Evolutionary conservation across 2,329 filamentous ascomycete genomes (phyloP).

Genomic region (Alternaria burnsii): DNA sequence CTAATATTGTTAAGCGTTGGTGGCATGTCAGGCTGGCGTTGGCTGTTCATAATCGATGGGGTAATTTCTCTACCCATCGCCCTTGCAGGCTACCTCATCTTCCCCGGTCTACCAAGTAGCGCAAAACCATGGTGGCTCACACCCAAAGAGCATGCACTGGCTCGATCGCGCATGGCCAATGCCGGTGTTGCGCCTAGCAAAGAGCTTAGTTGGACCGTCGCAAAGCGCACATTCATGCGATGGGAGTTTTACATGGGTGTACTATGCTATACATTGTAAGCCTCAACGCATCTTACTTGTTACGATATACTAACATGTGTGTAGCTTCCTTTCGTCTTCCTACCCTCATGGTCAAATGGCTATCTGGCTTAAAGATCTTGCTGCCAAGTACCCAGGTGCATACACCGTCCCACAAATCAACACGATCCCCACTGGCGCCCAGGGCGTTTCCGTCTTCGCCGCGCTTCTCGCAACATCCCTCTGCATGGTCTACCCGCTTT

Average conservation of each 20-base stretch:
- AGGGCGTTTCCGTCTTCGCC: slow-evolving; percentile 59
- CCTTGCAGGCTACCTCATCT: slow-evolving; percentile 63
- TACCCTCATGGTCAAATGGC: slow-evolving; percentile 62
- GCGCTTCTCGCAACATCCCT: slow-evolving; percentile 62
- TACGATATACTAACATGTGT: background rate
- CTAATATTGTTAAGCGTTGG: slow-evolving; percentile 31
- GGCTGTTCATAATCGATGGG: slow-evolving; percentile 67
- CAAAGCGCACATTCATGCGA: slow-evolving; percentile 57
- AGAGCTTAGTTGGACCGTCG: slow-evolving; percentile 55
- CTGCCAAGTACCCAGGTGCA: slow-evolving; percentile 38
- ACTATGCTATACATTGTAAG: slow-evolving; percentile 58
- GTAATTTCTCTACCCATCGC: slow-evolving; percentile 66
- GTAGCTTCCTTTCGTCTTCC: slow-evolving; percentile 44
- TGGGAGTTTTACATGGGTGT: slow-evolving; percentile 64
- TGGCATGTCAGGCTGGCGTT: slow-evolving; percentile 60
- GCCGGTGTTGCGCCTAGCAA: slow-evolving; percentile 50
- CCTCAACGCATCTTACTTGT: background rate
- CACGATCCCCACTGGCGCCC: slow-evolving; percentile 59
- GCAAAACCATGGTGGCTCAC: slow-evolving; percentile 61
- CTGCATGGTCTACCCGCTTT: slow-evolving; percentile 61
- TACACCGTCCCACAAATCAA: slow-evolving; percentile 61
- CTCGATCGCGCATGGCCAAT: slow-evolving; percentile 39
- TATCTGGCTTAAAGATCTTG: slow-evolving; percentile 62
- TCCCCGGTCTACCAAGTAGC: slow-evolving; percentile 61
- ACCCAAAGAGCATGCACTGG: slow-evolving; percentile 43